phyloP scores from a whole-genome alignment of 192 early-diverging fungal genomes.

The Entophlyctis helioformis region DNA sequence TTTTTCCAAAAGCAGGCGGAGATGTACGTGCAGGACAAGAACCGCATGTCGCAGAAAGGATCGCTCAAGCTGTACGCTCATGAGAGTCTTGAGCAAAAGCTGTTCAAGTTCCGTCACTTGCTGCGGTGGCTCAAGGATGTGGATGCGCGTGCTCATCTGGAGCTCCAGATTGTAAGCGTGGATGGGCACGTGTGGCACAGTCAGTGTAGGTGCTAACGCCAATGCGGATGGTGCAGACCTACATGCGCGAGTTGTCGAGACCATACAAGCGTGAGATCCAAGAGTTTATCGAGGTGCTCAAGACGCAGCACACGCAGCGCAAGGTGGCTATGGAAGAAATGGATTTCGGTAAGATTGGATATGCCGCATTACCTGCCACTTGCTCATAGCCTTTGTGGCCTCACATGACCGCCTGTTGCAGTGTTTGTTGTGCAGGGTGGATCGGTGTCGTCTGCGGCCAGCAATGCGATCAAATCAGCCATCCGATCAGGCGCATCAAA shows the following conservation, averaged over 20 bases:
- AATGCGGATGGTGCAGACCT: too few relatives aligned
- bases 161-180: conserved; percentile 38
- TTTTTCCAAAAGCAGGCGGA: conserved; percentile 16
- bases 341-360: conserved; percentile 15
- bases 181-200: neutral
- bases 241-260: too few relatives aligned
- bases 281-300: conserved; percentile 29
- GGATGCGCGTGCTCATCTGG: conserved; percentile 39
- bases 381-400: too few relatives aligned
- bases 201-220: neutral
- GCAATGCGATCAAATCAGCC: conserved; percentile 28
- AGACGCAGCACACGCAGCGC: conserved; percentile 12
- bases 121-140: conserved; percentile 39
- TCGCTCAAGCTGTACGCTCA: conserved; percentile 21
- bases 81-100: conserved; percentile 31
- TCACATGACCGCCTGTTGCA: neutral
- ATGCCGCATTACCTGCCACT: too few relatives aligned
- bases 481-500: conserved; percentile 5
- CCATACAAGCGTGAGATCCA: conserved; percentile 21
- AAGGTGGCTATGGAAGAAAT: conserved; percentile 14
- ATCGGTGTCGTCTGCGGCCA: conserved; percentile 28
- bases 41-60: conserved; percentile 11
- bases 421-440: conserved; percentile 9
- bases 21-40: conserved; percentile 19
- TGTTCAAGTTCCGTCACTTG: conserved; percentile 27